Conservation (phyloP, 2,329 filamentous ascomycete species). For the Trichoderma lentiforme region DNA sequence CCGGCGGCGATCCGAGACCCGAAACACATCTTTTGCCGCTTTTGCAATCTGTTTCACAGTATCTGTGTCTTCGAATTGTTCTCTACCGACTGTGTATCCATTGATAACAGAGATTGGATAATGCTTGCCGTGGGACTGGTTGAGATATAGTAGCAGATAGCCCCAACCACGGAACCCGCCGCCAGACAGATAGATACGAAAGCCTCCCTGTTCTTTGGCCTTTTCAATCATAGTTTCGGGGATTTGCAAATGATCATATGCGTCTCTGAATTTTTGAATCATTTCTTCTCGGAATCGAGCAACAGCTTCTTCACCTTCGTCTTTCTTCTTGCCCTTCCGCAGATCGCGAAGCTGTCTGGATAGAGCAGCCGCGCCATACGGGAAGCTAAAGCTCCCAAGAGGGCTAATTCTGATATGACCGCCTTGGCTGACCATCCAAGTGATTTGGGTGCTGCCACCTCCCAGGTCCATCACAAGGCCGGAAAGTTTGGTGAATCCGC, state of each 20-base stretch:
- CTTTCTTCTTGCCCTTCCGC: constrained; percentile 34
- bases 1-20: constrained; percentile 62
- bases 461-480: constrained; percentile 71
- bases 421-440: constrained; percentile 56
- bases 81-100: constrained; percentile 53
- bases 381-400: constrained; percentile 60
- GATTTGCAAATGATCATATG: constrained; percentile 51
- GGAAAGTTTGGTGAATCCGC: constrained; percentile 56
- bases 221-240: constrained; percentile 47
- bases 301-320: constrained; percentile 43
- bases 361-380: constrained; percentile 67
- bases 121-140: constrained; percentile 53
- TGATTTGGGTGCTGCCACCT: constrained; percentile 67
- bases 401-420: constrained; percentile 51
- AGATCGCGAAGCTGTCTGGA: constrained; percentile 50
- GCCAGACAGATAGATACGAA: constrained; percentile 64
- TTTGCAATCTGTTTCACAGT: constrained; percentile 30
- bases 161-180: constrained; percentile 72
- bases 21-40: constrained; percentile 46
- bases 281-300: constrained; percentile 49
- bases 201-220: constrained; percentile 44
- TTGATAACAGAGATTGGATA: constrained; percentile 73
- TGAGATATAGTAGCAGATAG: constrained; percentile 59
- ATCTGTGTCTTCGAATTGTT: constrained; percentile 51
- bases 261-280: constrained; percentile 46